A percentile compares a stretch with the other conserved stretches of the same genome.
Conservation (phyloP, 1,139 yeast genomes). For the Blastobotrys ciferrii region DNA sequence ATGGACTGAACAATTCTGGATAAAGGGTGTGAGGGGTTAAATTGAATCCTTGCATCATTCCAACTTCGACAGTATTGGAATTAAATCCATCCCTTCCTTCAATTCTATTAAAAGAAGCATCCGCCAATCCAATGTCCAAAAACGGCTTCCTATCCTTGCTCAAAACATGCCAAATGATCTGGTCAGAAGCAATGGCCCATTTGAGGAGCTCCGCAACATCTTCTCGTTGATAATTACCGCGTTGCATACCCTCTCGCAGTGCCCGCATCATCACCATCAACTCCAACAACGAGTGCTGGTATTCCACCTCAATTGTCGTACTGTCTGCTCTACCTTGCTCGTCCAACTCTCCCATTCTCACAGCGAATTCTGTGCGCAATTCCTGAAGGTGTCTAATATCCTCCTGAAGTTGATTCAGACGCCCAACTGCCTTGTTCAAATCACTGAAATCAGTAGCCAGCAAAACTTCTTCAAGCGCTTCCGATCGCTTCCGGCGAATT, state of each 20-base stretch:
- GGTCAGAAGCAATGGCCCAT: conserved; percentile 71
- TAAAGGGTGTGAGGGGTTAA: conserved; percentile 58
- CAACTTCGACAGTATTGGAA: conserved; percentile 56
- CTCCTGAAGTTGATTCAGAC: conserved; percentile 56
- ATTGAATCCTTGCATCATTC: conserved; percentile 69
- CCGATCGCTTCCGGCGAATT: conserved; percentile 52
- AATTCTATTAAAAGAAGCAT: conserved; percentile 58
- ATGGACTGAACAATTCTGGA: conserved; percentile 71
- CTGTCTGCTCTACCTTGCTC: conserved; percentile 36
- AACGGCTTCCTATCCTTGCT: conserved; percentile 62
- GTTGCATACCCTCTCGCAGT: conserved; percentile 51
- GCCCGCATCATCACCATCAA: conserved; percentile 67
- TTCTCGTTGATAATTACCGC: conserved; percentile 36
- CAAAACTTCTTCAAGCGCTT: conserved; percentile 62
- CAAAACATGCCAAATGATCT: conserved; percentile 68
- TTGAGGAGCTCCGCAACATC: conserved; percentile 42
- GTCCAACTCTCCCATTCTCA: conserved; percentile 29
- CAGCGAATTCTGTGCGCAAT: conserved; percentile 47
- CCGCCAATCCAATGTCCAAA: conserved; percentile 67
- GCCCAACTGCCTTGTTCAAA: conserved; percentile 51
- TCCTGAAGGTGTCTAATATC: conserved; percentile 47
- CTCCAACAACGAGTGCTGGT: conserved; percentile 56
- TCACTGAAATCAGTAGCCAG: conserved; percentile 70
- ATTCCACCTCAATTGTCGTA: conserved; percentile 51
- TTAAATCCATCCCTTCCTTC: conserved; percentile 65